phyloP scores from a whole-genome alignment of 2,329 filamentous ascomycete genomes.

The Paracoccidioides lutzii region DNA sequence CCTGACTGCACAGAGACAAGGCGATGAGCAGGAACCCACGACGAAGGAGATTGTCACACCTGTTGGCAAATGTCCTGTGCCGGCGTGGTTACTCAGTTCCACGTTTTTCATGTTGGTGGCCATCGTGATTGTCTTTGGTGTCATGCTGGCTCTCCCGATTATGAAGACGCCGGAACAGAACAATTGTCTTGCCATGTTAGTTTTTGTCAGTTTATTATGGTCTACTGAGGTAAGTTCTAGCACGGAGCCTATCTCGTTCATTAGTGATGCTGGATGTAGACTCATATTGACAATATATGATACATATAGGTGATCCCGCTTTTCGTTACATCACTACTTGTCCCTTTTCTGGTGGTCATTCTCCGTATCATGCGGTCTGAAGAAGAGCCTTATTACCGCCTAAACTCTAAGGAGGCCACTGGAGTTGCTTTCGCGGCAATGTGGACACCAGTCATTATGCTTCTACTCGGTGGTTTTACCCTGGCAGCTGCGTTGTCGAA shows the following conservation, averaged over 20 bases:
- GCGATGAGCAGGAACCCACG: slow-evolving; percentile 57
- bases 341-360: slow-evolving; percentile 84
- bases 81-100: slow-evolving; percentile 69
- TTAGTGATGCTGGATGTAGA: not conserved
- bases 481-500: slow-evolving; percentile 91
- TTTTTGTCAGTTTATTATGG: slow-evolving; percentile 91
- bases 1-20: slow-evolving; percentile 60
- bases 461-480: slow-evolving; percentile 88
- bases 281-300: slow-evolving; percentile 4
- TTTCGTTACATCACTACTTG: slow-evolving; percentile 87
- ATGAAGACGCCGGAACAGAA: slow-evolving; percentile 84
- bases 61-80: slow-evolving; percentile 61
- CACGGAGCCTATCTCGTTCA: not conserved
- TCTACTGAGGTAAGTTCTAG: slow-evolving; percentile 64
- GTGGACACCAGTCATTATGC: slow-evolving; percentile 99
- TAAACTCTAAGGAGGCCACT: slow-evolving; percentile 70
- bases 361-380: slow-evolving; percentile 73
- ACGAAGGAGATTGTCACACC: slow-evolving; percentile 66
- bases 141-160: slow-evolving; percentile 63
- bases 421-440: slow-evolving; percentile 82
- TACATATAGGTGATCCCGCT: slow-evolving; percentile 69
- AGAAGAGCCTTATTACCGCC: slow-evolving; percentile 52
- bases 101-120: slow-evolving; percentile 65
- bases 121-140: slow-evolving; percentile 59
- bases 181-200: slow-evolving; percentile 84